Evolutionary conservation across 805 yeast genomes (phyloP).

Genomic region (Wickerhamiella hasegawae): DNA sequence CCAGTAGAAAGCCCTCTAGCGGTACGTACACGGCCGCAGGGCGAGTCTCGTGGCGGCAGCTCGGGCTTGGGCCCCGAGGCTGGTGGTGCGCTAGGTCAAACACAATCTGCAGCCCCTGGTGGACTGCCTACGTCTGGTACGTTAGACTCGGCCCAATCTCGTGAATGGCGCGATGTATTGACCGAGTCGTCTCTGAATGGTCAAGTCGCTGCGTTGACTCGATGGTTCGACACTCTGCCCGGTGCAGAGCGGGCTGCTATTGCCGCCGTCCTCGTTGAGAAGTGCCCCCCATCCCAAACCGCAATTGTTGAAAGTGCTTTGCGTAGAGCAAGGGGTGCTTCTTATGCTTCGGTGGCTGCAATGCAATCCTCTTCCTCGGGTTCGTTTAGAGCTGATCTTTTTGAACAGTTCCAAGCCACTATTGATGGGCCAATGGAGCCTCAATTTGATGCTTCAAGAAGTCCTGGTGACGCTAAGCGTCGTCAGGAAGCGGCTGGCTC

Average conservation of each 20-base stretch:
- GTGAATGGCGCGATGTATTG: constrained; percentile 20
- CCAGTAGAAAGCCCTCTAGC: constrained; percentile 17
- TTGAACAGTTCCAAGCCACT: not conserved
- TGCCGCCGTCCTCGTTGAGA: constrained; percentile 22
- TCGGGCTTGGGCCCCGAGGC: constrained; percentile 7
- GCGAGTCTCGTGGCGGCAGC: constrained; percentile 4
- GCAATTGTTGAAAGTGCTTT: not conserved
- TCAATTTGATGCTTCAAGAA: not conserved
- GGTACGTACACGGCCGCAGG: constrained; percentile 8
- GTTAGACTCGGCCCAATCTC: constrained; percentile 5
- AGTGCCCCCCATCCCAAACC: constrained; percentile 8
- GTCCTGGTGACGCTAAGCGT: not conserved
- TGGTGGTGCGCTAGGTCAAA: constrained; percentile 2
- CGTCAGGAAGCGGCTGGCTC: not conserved
- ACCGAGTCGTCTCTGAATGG: constrained; percentile 18
- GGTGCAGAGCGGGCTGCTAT: constrained; percentile 26
- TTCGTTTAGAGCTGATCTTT: not conserved
- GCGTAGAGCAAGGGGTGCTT: not conserved
- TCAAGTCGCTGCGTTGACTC: constrained; percentile 23
- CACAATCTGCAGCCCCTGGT: not conserved
- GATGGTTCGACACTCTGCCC: constrained; percentile 26
- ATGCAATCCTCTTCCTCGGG: not conserved
- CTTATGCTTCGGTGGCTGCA: not conserved
- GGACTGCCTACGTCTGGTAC: not conserved
- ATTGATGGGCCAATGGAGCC: not conserved